Evolutionary conservation across 108 stramenopile species (phyloP).

Genomic region (Parmales sp.): DNA sequence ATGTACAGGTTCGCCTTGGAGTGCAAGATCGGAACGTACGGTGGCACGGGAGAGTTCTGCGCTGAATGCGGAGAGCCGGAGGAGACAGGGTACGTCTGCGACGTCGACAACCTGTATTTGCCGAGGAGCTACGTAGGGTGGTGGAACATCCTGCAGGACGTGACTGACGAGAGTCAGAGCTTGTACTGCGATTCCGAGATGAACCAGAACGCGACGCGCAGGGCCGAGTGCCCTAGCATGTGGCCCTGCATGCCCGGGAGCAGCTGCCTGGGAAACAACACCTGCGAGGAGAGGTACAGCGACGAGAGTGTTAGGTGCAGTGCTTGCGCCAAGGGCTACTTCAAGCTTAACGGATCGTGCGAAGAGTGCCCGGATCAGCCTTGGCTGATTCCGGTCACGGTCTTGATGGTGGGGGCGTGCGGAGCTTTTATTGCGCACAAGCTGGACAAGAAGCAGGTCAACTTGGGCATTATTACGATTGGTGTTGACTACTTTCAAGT

Average conservation of each 20-base stretch:
- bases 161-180: neutral
- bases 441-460: slow-evolving; percentile 21
- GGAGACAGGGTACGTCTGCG: slow-evolving; percentile 11
- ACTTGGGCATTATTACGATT: slow-evolving; percentile 22
- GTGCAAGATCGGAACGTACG: slow-evolving; percentile 12
- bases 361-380: slow-evolving; percentile 21
- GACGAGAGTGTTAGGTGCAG: slow-evolving; percentile 13
- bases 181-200: neutral
- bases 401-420: neutral
- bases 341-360: slow-evolving; percentile 22
- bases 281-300: slow-evolving; percentile 18
- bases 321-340: slow-evolving; percentile 18
- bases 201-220: neutral
- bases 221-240: slow-evolving; percentile 12
- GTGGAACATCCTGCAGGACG: slow-evolving; percentile 5
- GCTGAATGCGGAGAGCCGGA: slow-evolving; percentile 8
- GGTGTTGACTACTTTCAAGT: slow-evolving; percentile 29
- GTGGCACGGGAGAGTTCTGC: slow-evolving; percentile 3
- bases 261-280: slow-evolving; percentile 28
- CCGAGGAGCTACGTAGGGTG: neutral
- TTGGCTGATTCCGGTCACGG: slow-evolving; percentile 11
- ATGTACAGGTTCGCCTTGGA: no score
- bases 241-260: slow-evolving; percentile 16
- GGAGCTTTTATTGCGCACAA: slow-evolving; percentile 19
- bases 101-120: neutral